These are phyloP conservation scores for Talaromyces islandicus DNA, from an alignment of 2,329 filamentous ascomycete genomes.

Conservation along the genomic window DNA sequence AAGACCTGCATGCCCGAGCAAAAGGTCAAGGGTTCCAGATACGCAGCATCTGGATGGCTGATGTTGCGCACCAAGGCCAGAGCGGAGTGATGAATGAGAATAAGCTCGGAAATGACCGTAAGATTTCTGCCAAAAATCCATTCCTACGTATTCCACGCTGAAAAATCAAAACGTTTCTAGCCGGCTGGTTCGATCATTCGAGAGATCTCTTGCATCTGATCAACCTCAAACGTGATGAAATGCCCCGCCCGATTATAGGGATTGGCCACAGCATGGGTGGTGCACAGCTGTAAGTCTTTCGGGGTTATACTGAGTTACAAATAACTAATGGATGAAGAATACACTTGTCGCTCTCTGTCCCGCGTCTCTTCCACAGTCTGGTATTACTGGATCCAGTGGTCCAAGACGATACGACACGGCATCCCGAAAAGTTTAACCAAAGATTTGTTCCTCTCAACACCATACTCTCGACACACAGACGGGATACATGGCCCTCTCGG, in stretches of 20 bases:
- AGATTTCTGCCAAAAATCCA: constrained; percentile 22
- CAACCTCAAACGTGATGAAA: constrained; percentile 72
- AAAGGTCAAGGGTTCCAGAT: constrained; percentile 61
- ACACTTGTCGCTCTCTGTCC: constrained; percentile 69
- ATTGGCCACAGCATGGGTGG: constrained; percentile 88
- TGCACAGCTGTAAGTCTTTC: constrained; percentile 51
- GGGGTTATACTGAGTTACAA: not conserved
- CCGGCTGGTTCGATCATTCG: constrained; percentile 78
- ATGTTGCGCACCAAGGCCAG: constrained; percentile 77
- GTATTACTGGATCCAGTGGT: constrained; percentile 84
- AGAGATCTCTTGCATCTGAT: constrained; percentile 80
- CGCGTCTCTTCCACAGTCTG: constrained; percentile 68
- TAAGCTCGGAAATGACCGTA: constrained; percentile 77
- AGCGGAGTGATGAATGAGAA: constrained; percentile 73
- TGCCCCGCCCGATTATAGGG: constrained; percentile 76
- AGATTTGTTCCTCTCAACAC: constrained; percentile 31
- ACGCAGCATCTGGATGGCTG: constrained; percentile 81
- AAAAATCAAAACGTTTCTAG: constrained; percentile 39
- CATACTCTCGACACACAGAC: constrained; percentile 61
- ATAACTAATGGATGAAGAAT: constrained; percentile 28
- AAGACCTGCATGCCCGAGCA: constrained; percentile 62
- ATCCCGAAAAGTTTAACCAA: constrained; percentile 14
- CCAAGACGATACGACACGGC: constrained; percentile 41
- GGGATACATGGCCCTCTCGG: constrained; percentile 77
- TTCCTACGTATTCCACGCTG: not conserved